These are phyloP conservation scores for Evernia prunastri DNA, from an alignment of 495 filamentous ascomycete genomes.

Conservation along the genomic window DNA sequence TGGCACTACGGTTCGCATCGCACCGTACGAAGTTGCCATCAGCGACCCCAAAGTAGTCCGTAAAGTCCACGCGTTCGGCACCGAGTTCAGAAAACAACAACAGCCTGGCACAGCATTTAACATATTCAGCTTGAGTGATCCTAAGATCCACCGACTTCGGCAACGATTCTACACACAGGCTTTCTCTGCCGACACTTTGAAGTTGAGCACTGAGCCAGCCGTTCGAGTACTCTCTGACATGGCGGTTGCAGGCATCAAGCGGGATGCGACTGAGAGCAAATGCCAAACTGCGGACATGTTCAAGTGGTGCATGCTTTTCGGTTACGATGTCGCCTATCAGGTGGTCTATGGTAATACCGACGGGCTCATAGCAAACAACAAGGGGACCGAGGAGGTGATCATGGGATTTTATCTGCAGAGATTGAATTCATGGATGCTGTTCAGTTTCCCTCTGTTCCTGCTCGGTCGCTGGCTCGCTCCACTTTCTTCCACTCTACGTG, in stretches of 20 bases:
- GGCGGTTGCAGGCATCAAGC: slow-evolving; percentile 6
- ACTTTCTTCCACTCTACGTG: slow-evolving; percentile 1
- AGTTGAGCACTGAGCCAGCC: slow-evolving; percentile 9
- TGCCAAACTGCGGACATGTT: slow-evolving; percentile 4
- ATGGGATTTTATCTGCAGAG: slow-evolving; percentile 13
- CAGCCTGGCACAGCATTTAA: slow-evolving; percentile 19
- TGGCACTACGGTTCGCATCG: slow-evolving; percentile 16
- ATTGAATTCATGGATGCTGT: slow-evolving; percentile 13
- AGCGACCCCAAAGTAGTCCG: slow-evolving; percentile 19
- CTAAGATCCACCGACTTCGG: slow-evolving; percentile 14
- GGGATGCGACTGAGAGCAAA: slow-evolving; percentile 9
- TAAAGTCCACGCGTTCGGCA: slow-evolving; percentile 17
- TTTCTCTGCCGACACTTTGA: slow-evolving; percentile 13
- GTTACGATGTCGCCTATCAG: slow-evolving; percentile 12
- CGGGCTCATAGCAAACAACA: slow-evolving; percentile 16
- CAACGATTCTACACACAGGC: slow-evolving; percentile 18
- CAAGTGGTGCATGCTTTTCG: slow-evolving; percentile 20
- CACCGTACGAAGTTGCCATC: slow-evolving; percentile 15
- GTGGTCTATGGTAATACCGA: slow-evolving; percentile 16
- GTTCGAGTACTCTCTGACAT: slow-evolving; percentile 3
- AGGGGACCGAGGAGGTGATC: slow-evolving; percentile 14
- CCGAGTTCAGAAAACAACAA: slow-evolving; percentile 18
- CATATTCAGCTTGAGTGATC: slow-evolving; percentile 18
- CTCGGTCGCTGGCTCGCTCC: slow-evolving; percentile 19
- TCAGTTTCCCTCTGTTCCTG: slow-evolving; percentile 14